These are phyloP conservation scores for Marchantia paleacea DNA, from an alignment of 225 moss, liverwort and hornwort species.

Conservation along the genomic window DNA sequence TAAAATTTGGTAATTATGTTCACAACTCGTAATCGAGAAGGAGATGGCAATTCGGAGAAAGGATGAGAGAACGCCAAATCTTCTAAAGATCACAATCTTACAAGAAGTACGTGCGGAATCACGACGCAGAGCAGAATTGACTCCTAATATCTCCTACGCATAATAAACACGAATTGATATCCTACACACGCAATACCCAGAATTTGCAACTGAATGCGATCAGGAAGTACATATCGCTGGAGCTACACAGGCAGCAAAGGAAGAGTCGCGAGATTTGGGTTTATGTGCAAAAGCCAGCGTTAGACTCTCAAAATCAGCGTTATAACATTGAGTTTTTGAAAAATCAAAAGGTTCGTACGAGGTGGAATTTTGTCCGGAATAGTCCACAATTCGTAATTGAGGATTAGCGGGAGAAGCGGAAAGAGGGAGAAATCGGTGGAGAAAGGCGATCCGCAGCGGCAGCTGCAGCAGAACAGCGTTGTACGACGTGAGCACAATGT, in stretches of 20 bases:
- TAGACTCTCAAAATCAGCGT: background rate
- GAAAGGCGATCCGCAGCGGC: background rate
- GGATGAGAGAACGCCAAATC: background rate
- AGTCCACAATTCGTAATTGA: background rate
- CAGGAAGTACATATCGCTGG: background rate
- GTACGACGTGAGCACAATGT: background rate
- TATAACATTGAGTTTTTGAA: background rate
- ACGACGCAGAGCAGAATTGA: background rate
- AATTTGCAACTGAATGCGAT: background rate
- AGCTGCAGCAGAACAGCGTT: background rate
- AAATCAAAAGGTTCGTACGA: background rate
- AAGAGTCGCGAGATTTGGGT: background rate
- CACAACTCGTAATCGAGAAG: background rate
- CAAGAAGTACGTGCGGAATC: background rate
- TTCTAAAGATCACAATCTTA: background rate
- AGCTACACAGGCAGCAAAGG: background rate
- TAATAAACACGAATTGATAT: background rate
- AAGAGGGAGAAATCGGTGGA: background rate
- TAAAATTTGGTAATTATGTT: background rate
- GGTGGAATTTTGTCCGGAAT: background rate
- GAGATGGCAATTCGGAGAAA: background rate
- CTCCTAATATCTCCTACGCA: background rate
- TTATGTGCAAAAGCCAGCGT: background rate
- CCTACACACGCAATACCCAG: background rate
- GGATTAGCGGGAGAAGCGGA: background rate